Evolutionary conservation across 2,329 filamentous ascomycete genomes (phyloP), one percentile per base, ranked within the genome.

Genomic region (Verticillium albo-atrum): DNA sequence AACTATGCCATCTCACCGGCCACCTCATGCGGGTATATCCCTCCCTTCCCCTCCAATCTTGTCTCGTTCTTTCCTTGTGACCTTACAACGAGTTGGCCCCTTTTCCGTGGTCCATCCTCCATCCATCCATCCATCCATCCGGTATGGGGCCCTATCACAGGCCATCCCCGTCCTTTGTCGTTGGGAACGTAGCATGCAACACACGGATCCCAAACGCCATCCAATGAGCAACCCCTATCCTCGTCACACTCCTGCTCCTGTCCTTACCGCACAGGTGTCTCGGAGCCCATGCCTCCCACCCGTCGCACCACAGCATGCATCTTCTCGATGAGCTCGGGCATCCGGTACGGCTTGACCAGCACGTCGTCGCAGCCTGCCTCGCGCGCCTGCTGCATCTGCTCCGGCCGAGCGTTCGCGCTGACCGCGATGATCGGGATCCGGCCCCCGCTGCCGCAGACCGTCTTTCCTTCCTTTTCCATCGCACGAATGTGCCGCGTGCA

Each of bases 261-360:
- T 23, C 42, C 42, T 47, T 23, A 23, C n/a, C 42, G 42, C 14
- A 23, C 42, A 12, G 20, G 6, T 14, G 42, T 12, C 42, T 23
- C n/a, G 5, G 42, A 9, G 20, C 42, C 20, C 42, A 25, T 4
- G 20, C n/a, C 60, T 53, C 61, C 67, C 63, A 74, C 67, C 6
- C 68, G 67, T 51, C 68, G 65, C 34, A 79, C 75, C n/a, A 85
- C 74, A 12, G 75, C 68, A 64, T 79, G 76, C 72, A 89, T 86
- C 75, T 82, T 86, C 60, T 82, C 79, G 34, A 87, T 75, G 47
- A 89, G 68, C 63, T 88, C 85, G 5, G 80, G 78, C 66, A 88
- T 87, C 34, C 82, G 78, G 68, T 89, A 91, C 9, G 89, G 89
- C 72, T 91, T 91, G n/a, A 87, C 83, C 20, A 92, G 80, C 23